A percentile compares a stretch with the other conserved stretches of the same genome.
Evolutionary conservation across 345 rosid genomes (phyloP).

Genomic region (Rubroshorea leprosula): DNA sequence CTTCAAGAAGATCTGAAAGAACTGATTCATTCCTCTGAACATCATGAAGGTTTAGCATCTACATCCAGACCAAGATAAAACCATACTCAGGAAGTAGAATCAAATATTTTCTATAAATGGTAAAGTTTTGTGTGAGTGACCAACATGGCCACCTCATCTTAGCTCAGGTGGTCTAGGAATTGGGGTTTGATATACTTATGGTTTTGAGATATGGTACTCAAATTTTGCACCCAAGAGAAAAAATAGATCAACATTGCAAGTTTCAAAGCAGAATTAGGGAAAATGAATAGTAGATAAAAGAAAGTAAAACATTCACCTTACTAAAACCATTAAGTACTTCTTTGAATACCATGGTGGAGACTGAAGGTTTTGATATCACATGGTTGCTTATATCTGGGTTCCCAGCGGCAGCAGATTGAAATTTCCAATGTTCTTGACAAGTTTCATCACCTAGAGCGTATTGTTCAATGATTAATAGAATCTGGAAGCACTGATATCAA

Average conservation of each 20-base stretch:
- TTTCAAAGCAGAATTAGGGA: not conserved
- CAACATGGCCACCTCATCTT: not conserved
- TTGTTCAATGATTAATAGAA: constrained; percentile 18
- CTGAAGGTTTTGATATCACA: constrained; percentile 43
- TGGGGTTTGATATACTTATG: too few relatives aligned
- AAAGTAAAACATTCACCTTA: constrained; percentile 42
- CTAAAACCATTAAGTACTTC: constrained; percentile 62
- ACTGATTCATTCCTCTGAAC: constrained; percentile 39
- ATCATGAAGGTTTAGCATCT: constrained; percentile 56
- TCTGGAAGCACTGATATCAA: constrained; percentile 8
- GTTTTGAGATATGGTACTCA: too few relatives aligned
- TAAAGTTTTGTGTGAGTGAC: not conserved
- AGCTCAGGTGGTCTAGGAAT: not conserved
- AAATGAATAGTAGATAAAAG: not conserved
- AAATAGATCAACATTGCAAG: too few relatives aligned
- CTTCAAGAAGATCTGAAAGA: constrained; percentile 54
- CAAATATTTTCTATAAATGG: constrained; percentile 2
- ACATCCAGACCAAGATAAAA: constrained; percentile 5
- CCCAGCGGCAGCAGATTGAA: constrained; percentile 47
- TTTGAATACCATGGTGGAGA: constrained; percentile 42
- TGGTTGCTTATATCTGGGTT: constrained; percentile 42
- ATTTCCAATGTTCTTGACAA: constrained; percentile 63
- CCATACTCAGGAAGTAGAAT: constrained; percentile 6
- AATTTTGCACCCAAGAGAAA: too few relatives aligned
- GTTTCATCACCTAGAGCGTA: constrained; percentile 45